These are phyloP conservation scores for Evernia prunastri DNA, from an alignment of 495 filamentous ascomycete species.

Conservation along the genomic window DNA sequence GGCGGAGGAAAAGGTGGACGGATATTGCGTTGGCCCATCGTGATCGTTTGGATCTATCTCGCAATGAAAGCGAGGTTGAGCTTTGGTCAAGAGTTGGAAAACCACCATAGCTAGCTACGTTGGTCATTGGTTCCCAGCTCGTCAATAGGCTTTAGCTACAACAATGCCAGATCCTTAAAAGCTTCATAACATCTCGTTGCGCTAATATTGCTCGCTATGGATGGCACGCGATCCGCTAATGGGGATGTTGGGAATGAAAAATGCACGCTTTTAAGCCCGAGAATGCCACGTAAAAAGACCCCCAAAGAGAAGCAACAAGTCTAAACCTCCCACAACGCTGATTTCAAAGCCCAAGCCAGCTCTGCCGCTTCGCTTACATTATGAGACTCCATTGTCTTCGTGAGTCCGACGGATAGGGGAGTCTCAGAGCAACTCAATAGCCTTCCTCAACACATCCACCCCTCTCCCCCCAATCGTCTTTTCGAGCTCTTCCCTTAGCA, in stretches of 20 bases:
- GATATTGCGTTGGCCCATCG: not conserved
- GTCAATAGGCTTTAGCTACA: not conserved
- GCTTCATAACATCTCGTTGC: not conserved
- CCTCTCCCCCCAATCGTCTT: constrained; percentile 28
- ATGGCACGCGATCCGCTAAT: not conserved
- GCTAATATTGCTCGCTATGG: not conserved
- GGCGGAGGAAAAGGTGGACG: too few relatives aligned
- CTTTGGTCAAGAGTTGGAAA: too few relatives aligned
- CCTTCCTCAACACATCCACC: constrained; percentile 50
- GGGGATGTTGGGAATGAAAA: not conserved
- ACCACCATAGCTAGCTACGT: too few relatives aligned
- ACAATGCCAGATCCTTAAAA: not conserved
- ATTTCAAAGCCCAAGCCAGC: not conserved
- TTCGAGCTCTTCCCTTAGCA: constrained; percentile 48
- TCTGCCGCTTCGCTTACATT: not conserved
- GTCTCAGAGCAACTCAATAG: constrained; percentile 66
- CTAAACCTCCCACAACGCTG: not conserved
- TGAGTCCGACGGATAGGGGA: not conserved
- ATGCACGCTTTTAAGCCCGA: constrained; percentile 1
- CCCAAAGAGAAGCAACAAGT: not conserved
- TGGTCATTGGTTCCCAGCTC: not conserved
- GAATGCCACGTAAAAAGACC: not conserved
- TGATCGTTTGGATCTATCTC: constrained; percentile 1
- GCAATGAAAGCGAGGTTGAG: too few relatives aligned
- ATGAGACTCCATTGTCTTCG: not conserved